Evolutionary conservation across 371 early-diverging fungal species (phyloP), one percentile per base, ranked within the genome.

Genomic region (Haplosporangium sp.): DNA sequence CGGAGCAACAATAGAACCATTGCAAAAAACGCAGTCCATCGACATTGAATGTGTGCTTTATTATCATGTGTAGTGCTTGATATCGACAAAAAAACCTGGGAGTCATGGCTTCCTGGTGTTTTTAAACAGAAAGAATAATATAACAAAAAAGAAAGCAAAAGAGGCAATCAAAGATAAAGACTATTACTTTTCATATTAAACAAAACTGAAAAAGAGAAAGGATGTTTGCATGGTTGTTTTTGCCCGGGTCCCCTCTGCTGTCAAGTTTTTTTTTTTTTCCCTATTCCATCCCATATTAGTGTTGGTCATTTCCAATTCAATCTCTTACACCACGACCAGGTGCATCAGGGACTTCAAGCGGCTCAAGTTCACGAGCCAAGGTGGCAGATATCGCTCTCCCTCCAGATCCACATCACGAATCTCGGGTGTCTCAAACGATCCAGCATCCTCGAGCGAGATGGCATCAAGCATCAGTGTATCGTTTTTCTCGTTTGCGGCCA

Each of bases 381-480:
- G 74, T 20, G 91, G 89, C 37, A 90, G 74, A 69, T 89, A 90
- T 23, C 85, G 82, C 51, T 83, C 88, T 11, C 84, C 82, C n/a
- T 81, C 83, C 38, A 69, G 21, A 12, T 77, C 72, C 13, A 88
- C 86, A 38, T 82, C 83, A 37, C 89, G 84, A 13, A 88, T 84
- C 62, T 85, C 86, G 18, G 91, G 91, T 21, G 85, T 84, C 72
- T 89, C 89, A 61, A 89, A 90, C 62, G 85, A 86, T 3, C 87
- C 85, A 4, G 88, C 88, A 61, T 94, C 93, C 68, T 91, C 93
- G 51, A 93, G 83, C 9, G 92, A 89, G 42, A 91, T 90, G 62
- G 91, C 90, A 53, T 98, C 98, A 10, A 97, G 83, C 68, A 98
- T 84, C 53, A 98, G 83, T 29, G 91, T 88, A 80, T 96, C 98